Evolutionary conservation across 2,329 filamentous ascomycete genomes (phyloP).

Genomic region (Scedosporium dehoogii): DNA sequence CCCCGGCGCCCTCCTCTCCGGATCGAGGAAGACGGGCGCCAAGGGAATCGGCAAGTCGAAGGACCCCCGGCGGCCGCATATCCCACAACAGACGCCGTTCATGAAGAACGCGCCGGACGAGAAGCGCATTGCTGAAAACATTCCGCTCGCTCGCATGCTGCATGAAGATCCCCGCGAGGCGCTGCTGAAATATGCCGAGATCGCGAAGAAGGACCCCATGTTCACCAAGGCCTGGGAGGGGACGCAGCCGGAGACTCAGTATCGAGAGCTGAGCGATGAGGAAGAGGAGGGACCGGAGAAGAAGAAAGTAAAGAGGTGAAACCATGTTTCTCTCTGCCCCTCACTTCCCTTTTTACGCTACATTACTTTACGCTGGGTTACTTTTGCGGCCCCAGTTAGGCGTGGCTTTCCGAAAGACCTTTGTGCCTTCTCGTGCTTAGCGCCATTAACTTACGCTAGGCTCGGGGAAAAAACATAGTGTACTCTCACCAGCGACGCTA

Average conservation of each 20-base stretch:
- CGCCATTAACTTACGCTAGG: too few species aligned
- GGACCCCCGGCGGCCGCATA: constrained; percentile 76
- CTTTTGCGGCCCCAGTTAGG: too few species aligned
- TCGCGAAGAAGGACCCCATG: constrained; percentile 83
- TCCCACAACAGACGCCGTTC: constrained; percentile 80
- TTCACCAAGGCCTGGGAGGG: constrained; percentile 91
- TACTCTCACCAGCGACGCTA: too few species aligned
- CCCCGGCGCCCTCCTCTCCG: constrained; percentile 47
- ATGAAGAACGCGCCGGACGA: constrained; percentile 84
- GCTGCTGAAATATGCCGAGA: constrained; percentile 86
- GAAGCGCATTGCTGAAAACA: constrained; percentile 77
- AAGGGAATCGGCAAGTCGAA: constrained; percentile 66
- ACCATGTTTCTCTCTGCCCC: not conserved
- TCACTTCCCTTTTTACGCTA: too few species aligned
- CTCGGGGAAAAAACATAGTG: too few species aligned
- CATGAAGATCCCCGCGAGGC: constrained; percentile 95
- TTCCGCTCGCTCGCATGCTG: constrained; percentile 83
- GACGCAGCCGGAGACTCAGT: constrained; percentile 87
- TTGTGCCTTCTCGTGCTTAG: too few species aligned
- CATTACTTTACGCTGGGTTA: too few species aligned
- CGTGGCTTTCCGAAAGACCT: too few species aligned
- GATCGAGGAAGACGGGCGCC: constrained; percentile 52
- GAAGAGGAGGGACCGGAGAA: constrained; percentile 14
- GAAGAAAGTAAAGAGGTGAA: constrained; percentile 7
- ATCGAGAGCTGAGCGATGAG: constrained; percentile 23